These are phyloP conservation scores for Neolentinus lepideus DNA, from an alignment of 1,284 basidiomycete genomes.

Conservation along the genomic window DNA sequence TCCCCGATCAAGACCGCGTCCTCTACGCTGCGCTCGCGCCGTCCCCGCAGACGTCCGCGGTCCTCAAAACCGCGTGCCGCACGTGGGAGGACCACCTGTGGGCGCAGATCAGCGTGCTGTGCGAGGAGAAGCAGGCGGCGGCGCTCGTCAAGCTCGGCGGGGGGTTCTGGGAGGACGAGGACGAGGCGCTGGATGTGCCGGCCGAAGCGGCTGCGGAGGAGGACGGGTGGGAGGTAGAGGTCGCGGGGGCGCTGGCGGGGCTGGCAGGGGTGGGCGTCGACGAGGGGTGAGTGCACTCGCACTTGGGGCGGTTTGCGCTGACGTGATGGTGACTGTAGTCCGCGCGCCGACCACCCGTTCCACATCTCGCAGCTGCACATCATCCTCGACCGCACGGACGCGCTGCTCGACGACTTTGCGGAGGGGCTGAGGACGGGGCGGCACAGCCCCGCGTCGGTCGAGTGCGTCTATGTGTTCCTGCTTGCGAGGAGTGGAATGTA, in stretches of 20 bases:
- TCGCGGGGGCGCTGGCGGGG: slow-evolving; percentile 41
- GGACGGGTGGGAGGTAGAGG: slow-evolving; percentile 48
- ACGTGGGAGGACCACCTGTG: slow-evolving; percentile 96
- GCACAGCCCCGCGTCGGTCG: slow-evolving; percentile 42
- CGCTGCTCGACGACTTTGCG: slow-evolving; percentile 71
- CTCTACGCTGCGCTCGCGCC: slow-evolving; percentile 88
- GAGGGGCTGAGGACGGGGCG: slow-evolving; percentile 44
- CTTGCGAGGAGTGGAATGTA: too few relatives aligned
- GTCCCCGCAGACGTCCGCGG: slow-evolving; percentile 62
- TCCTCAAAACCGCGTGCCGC: slow-evolving; percentile 74
- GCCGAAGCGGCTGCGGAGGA: slow-evolving; percentile 24
- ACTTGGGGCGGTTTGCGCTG: not conserved
- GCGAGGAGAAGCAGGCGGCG: slow-evolving; percentile 72
- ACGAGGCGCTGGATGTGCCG: slow-evolving; percentile 32
- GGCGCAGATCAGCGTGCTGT: slow-evolving; percentile 82
- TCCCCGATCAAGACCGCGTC: slow-evolving; percentile 74
- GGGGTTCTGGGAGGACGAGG: slow-evolving; percentile 54
- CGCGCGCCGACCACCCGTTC: slow-evolving; percentile 75
- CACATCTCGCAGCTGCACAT: slow-evolving; percentile 83
- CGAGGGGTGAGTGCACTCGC: slow-evolving; percentile 46
- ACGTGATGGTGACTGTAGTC: slow-evolving; percentile 27
- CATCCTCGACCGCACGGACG: slow-evolving; percentile 68
- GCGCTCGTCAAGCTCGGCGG: slow-evolving; percentile 50
- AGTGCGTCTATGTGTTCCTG: slow-evolving; percentile 44
- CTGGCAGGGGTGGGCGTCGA: slow-evolving; percentile 44